Evolutionary conservation across 2,329 filamentous ascomycete genomes (phyloP), one percentile per base, ranked within the genome.

Genomic region (Ceratocystis alfenasii): DNA sequence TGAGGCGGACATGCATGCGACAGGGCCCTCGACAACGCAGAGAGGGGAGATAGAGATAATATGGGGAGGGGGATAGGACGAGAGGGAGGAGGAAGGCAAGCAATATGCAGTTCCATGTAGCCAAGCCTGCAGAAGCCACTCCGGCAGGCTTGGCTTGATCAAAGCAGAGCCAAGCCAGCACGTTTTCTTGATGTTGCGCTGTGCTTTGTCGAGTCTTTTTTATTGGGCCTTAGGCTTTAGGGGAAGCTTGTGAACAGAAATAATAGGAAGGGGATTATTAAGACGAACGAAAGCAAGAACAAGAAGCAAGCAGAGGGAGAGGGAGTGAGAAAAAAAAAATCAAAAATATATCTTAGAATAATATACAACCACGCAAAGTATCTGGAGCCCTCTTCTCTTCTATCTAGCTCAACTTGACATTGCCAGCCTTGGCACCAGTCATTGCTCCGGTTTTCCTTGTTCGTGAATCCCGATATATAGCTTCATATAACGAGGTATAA

Each of bases 21-120:
- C 36, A 41, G 36, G 36, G 10, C 36, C 48, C 48, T 28, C 48
- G 48, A 25, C 20, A 53, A 28, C 48, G 2, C 48, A 53, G 20
- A 25, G 48, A 53, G 36, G 33, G 36, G 36, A 41, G 36, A 3
- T 41, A 15, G 36, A 41, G 36, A 41, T 15, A 41, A 41, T 41
- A 41, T 41, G 36, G 10, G 36, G 36, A 36, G 10, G 36, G 36
- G 36, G 10, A 41, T 41, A 41, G 10, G 36, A 15, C 36, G 12
- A 41, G 36, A 48, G 20, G 45, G 48, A 36, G 30, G 17, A 59
- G 28, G 25, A 30, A 7, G 12, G 55, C 30, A 15, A 17, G 17
- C 17, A 59, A 59, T 33, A 30, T 33, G 55, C 55, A 59, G 30
- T 59, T 59, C 7, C 55, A 59, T 59, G 55, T 59, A 59, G 55